Base-by-base conservation (phyloP, 129 eudicot genomes). In the Arctium lappa region DNA sequence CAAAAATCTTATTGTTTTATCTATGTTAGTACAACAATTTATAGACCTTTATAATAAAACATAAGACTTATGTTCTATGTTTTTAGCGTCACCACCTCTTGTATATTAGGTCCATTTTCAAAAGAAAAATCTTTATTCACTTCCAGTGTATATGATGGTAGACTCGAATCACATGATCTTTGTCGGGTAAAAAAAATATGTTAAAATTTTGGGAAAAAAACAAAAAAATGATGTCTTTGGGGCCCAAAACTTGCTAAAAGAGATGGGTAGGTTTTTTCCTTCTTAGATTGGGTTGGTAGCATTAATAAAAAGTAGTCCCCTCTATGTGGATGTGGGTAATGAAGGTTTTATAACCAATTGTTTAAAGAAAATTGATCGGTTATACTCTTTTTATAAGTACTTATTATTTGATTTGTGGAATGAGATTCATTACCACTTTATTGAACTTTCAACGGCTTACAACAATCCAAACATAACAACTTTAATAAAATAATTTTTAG, bases 351-450 rank as follows among this genome's bases (percentile, higher is more conserved):
- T 56, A 80, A 69, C 84, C 83, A 72, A 8, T n/a, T 46, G 69
- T 27, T 65, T 78, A 78, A 65, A 77, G 46, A 71, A 48, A 48
- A 3, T 32, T 80, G 77, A 80, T 72, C 44, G 56, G 71, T 40
- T 72, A 30, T 72, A 46, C 69, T 8, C 12, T 33, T 46, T 71
- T 62, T 32, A 6, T 44, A 5, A 70, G 77, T 70, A 80, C 63
- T 71, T 71, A 48, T 71, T 71, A 48, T 44, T 79, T 30, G 68
- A 30, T 31, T 30, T 79, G 75, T 80, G 70, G 4, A 80, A 22
- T 70, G 50, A 80, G 34, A n/a, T 80, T 44, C 76, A 79, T 12
- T 66, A 32, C 69, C 76, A 69, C 68, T 75, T 46, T 75, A 31
- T 40, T 75, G 18, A 15, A 7, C 37, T 72, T 72, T 78, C 34